phyloP scores from a whole-genome alignment of 192 early-diverging fungal species.

The Haplosporangium gracile region DNA sequence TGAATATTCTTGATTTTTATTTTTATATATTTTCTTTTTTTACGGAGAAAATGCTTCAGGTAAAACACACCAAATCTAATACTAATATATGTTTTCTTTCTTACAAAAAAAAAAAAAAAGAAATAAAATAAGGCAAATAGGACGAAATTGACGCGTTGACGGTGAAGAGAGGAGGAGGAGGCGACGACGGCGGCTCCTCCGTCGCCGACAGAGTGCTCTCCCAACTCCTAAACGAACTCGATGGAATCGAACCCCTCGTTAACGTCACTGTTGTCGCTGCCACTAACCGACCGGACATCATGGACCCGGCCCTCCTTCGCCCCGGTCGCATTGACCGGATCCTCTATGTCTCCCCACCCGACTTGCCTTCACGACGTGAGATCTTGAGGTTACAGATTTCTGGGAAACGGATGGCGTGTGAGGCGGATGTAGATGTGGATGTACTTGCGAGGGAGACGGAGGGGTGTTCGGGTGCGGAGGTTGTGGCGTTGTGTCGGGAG shows the following conservation, averaged over 20 bases:
- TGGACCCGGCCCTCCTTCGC: conserved; percentile 93
- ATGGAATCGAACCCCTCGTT: conserved; percentile 95
- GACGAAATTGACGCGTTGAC: conserved; percentile 98
- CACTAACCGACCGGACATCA: conserved; percentile 97
- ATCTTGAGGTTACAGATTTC: conserved; percentile 84
- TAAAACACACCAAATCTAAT: no score
- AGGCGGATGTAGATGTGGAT: conserved; percentile 74
- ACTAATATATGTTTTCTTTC: no score
- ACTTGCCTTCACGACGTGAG: conserved; percentile 76
- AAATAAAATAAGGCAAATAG: conserved; percentile 52
- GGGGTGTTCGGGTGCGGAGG: conserved; percentile 96
- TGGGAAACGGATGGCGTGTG: conserved; percentile 75
- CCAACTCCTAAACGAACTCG: conserved; percentile 94
- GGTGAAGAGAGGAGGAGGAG: conserved; percentile 80
- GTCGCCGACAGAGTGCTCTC: conserved; percentile 96
- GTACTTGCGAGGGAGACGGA: conserved; percentile 81
- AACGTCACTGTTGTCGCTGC: conserved; percentile 98
- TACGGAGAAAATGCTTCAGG: no score
- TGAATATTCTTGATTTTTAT: no score
- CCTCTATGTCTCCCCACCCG: conserved; percentile 94
- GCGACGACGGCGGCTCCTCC: conserved; percentile 77
- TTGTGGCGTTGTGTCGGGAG: conserved; percentile 93
- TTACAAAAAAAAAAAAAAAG: not conserved
- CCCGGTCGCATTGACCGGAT: conserved; percentile 97
- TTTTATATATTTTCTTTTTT: not conserved